Base-by-base conservation (phyloP, 129 eudicot genomes). In the Deinandra increscens region DNA sequence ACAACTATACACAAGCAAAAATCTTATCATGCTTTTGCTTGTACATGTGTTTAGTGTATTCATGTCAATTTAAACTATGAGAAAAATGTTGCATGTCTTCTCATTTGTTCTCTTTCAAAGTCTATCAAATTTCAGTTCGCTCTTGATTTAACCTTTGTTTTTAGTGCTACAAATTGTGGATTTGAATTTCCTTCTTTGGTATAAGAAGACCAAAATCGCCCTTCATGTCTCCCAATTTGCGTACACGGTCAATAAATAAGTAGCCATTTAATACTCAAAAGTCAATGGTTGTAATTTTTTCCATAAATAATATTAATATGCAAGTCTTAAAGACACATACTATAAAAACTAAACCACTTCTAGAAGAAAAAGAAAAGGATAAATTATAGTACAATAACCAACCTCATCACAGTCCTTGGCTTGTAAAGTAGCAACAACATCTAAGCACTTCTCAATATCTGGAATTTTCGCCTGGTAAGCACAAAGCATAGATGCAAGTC, bases 401-500 rank as follows among this genome's bases (percentile, higher is more conserved):
- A 91, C 98, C 98, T 91, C 98, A 54, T 87, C 87, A 64, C 83
- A 78, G 70, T 81, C 91, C 86, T 81, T 91, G 18, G 91, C 88
- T 83, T 81, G 87, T 84, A 89, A 80, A 48, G 99, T 93, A 26
- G 92, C 83, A 69, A 89, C 97, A 14, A 89, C 79, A 67, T 93
- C 95, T 71, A 93, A 78, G 80, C 99, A 93, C 81, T 93, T 93
- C 90, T 89, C 99, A 14, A 93, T 93, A 74, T 93, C 97, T 26
- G 99, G 99, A 76, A 93, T 85, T 83, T 93, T 93, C 53, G 95
- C 96, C 97, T 93, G 85, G 68, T 54, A 70, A 26, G 37, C 9
- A 22, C 18, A 50, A 74, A 72, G 26, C 29, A 74, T 45, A 26
- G 26, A 63, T 48, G 55, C 62, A 23, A 39, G 45, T 19, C 22